phyloP scores from a whole-genome alignment of 495 filamentous ascomycete species.

The Talaromyces ruber region DNA sequence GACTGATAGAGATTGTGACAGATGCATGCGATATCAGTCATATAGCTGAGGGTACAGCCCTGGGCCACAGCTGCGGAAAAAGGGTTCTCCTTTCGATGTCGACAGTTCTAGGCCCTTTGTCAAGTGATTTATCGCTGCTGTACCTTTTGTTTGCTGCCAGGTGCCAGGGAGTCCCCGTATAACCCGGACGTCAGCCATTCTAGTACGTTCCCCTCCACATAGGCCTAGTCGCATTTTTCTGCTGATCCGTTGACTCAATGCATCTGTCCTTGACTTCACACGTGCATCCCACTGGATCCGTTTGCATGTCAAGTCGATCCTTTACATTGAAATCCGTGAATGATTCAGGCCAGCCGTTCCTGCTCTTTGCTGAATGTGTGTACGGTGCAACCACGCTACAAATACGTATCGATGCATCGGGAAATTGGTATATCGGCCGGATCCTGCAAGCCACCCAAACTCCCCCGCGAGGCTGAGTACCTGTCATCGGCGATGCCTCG shows the following conservation, averaged over 20 bases:
- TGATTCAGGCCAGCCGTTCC: background rate
- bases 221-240: background rate
- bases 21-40: background rate
- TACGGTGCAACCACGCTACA: background rate
- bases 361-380: background rate
- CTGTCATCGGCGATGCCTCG: background rate
- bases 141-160: background rate
- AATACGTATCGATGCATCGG: background rate
- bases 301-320: background rate
- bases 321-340: too few relatives aligned
- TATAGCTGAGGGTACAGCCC: background rate
- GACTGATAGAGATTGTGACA: background rate
- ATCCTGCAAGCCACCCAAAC: background rate
- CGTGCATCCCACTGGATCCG: background rate
- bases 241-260: background rate
- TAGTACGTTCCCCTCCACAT: background rate
- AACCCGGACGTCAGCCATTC: background rate
- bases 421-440: background rate
- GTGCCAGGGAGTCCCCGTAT: background rate
- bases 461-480: background rate
- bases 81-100: background rate
- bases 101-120: background rate
- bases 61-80: background rate
- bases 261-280: background rate
- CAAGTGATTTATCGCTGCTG: background rate